Base-by-base conservation (phyloP, 805 yeast species). In the Ogataea ramenticola region DNA sequence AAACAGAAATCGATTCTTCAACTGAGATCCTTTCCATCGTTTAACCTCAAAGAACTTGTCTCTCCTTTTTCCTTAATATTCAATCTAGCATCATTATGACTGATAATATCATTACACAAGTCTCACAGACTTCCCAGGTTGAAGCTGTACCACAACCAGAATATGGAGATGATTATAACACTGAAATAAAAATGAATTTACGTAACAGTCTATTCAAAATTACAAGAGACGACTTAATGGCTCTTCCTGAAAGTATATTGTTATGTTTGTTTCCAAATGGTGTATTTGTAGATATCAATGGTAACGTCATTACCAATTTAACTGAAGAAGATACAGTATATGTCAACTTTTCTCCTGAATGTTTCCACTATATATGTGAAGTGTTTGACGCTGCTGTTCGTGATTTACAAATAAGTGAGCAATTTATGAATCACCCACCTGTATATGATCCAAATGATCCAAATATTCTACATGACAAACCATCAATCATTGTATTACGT, bases 231-330 rank as follows among this genome's bases (percentile, higher is more conserved):
- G 96, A 88, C 60, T 73, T 93, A 51, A 82, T 90, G 87, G 80
- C 88, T 42, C 68, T 93, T 29, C 99, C 99, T 1, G 99, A 93
- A 60, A 80, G 90, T 47, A 79, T 93, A 21, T 67, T 93, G 46
- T 74, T 90, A 43, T 86, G 96, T 54, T 67, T 93, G 20, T 86
- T 88, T 57, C 96, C 96, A 15, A 87, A 86, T 51, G 96, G 97
- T 36, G 95, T 88, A 3, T 85, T 88, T 58, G 73, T 86, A 45
- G 93, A 87, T 61, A 72, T 72, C 46, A 66, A 77, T 42, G 96
- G 95, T 1, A 82, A 82, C 51, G 84, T 86, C 9, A 85, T 88
- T 45, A 74, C 86, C 30, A 86, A 84, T 52, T 65, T 87, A 54
- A 80, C 95, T 0, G 93, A 87, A 50, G 79, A 82, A 7, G 95